Evolutionary conservation across 2,329 filamentous ascomycete species (phyloP), one percentile per base, ranked within the genome.

Genomic region (Daldinia sp.): DNA sequence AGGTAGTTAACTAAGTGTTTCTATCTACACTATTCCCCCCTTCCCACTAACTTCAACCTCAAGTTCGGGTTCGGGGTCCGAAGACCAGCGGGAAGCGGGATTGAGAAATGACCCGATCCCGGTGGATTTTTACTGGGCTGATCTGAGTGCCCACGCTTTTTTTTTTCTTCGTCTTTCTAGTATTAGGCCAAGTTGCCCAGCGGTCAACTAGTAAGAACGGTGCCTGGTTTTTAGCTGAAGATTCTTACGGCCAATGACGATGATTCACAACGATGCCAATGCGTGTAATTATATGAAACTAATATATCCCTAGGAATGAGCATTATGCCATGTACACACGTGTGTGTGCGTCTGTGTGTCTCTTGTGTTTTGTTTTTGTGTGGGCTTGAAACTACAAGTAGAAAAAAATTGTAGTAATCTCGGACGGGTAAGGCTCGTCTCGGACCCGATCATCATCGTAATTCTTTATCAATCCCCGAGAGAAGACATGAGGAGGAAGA

Each of bases 21-120:
- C n/a, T 34, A 23, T 43, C 39, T 43, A 10, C 10, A 43, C 39
- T 43, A 11, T 8, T 43, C 5, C 15, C 10, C 19, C 15, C 10
- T 11, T n/a, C 19, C 37, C 19, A 41, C 37, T 13, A 15, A 27
- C 34, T 34, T 41, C n/a, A n/a, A n/a, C n/a, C n/a, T 21, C 27
- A 5, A 19, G 25, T 34, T 54, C 41, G 57, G 53, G n/a, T 58
- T 61, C 64, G 57, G 62, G 53, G 57, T 64, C 64, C 64, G 64
- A 66, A 30, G 15, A 9, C 37, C 4, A 48, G 29, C 49, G 52
- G 52, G 25, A 45, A 30, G 45, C 64, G 64, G 64, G 43, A 58
- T 64, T 63, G 27, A 63, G 37, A 39, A 64, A 64, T 32, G 32
- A 13, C 57, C 60, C 64, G 64, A 63, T 37, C 47, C 64, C 63